Conservation (phyloP, 257 asterid species). For the Parsonsia alboflavescens region DNA sequence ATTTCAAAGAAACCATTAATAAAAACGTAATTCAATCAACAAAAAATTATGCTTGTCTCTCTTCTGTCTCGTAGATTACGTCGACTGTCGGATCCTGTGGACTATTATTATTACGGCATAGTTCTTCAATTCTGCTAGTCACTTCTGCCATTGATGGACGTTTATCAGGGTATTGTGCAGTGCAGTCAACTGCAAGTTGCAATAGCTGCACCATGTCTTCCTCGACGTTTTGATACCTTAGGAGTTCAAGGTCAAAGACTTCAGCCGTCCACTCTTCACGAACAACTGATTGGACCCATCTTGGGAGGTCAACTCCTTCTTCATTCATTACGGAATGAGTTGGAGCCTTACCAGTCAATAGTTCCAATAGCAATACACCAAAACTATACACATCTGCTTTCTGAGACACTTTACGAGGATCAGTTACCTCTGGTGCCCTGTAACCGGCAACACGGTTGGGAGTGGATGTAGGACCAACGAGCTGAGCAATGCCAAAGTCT, state of each 20-base stretch:
- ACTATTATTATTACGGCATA: conserved; percentile 25
- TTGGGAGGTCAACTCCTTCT: conserved; percentile 43
- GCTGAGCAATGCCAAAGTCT: conserved; percentile 44
- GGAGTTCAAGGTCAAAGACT: conserved; percentile 44
- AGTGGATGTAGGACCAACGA: conserved; percentile 34
- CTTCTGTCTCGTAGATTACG: conserved; percentile 15
- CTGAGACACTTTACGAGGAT: conserved; percentile 42
- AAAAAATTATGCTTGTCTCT: conserved; percentile 2
- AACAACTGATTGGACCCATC: conserved; percentile 51
- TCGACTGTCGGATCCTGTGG: conserved; percentile 21
- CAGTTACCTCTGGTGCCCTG: conserved; percentile 49
- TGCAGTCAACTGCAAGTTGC: conserved; percentile 49
- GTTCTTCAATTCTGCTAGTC: conserved; percentile 30
- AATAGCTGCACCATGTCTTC: conserved; percentile 53
- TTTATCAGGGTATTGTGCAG: conserved; percentile 43
- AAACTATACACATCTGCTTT: conserved; percentile 48
- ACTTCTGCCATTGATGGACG: conserved; percentile 47
- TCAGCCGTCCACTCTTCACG: conserved; percentile 47
- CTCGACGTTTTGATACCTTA: conserved; percentile 35
- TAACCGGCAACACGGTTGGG: conserved; percentile 46
- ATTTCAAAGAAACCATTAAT: background rate
- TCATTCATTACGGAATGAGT: conserved; percentile 36
- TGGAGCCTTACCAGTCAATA: conserved; percentile 46
- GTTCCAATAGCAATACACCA: conserved; percentile 43
- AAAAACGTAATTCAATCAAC: background rate